These are phyloP conservation scores for Pinus tabuliformis DNA, from an alignment of 75 land plant species.

Conservation along the genomic window DNA sequence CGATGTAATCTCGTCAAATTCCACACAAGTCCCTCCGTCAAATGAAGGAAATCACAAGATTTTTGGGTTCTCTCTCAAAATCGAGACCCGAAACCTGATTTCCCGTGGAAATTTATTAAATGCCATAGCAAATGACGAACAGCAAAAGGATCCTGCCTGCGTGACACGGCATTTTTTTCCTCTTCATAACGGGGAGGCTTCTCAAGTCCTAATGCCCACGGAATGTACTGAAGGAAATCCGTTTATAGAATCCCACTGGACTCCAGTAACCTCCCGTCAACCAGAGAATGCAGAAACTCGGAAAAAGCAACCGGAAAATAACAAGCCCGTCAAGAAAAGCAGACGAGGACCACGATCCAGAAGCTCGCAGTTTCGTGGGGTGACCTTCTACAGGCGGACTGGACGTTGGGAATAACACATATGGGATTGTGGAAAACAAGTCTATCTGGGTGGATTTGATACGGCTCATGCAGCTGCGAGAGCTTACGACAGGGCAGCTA, in stretches of 20 bases:
- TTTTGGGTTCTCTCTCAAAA: constrained; percentile 2
- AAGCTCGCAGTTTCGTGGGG: constrained; percentile 91
- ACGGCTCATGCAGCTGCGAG: constrained; percentile 83
- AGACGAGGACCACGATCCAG: constrained; percentile 83
- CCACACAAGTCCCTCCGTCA: neutral
- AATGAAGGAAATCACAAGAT: constrained; percentile 2
- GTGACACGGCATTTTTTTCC: constrained; percentile 10
- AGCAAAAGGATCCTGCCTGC: neutral
- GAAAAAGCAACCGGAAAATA: neutral
- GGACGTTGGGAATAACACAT: constrained; percentile 98
- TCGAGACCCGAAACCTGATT: too few species aligned
- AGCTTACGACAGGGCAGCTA: constrained; percentile 52
- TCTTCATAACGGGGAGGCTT: neutral
- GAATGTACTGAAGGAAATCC: neutral
- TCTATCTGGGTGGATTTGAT: constrained; percentile 86
- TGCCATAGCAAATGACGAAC: neutral
- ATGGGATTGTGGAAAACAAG: constrained; percentile 91
- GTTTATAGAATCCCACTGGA: neutral
- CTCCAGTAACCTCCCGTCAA: neutral
- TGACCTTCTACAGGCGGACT: constrained; percentile 90
- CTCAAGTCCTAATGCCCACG: neutral
- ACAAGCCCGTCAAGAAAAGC: constrained; percentile 64
- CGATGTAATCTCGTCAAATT: too few species aligned
- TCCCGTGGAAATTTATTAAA: neutral
- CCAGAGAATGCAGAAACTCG: neutral